Percentiles rank a stretch among this genome's conserved stretches.
These are phyloP conservation scores for Lactifluus echinatus DNA, from an alignment of 768 basidiomycete genomes.

Conservation along the genomic window DNA sequence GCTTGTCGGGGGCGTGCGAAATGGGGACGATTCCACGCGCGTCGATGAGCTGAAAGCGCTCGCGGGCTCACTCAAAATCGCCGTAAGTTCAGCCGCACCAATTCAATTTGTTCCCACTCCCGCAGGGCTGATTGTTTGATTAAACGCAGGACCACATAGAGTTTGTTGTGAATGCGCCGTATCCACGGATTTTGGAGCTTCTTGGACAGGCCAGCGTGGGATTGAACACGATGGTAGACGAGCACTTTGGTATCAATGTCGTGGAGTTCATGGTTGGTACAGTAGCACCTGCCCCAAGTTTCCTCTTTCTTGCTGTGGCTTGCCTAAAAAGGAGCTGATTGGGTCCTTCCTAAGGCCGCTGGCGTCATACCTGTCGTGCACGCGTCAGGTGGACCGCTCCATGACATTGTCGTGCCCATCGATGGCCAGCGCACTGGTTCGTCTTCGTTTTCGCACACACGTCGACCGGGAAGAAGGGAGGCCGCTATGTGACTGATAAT, in stretches of 20 bases:
- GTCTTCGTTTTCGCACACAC: background rate
- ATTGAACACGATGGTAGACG: slow-evolving; percentile 94
- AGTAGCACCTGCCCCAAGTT: slow-evolving; percentile 22
- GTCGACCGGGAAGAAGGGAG: too few relatives aligned
- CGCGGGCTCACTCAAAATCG: slow-evolving; percentile 53
- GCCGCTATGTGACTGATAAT: too few relatives aligned
- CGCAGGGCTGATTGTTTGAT: background rate
- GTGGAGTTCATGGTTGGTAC: slow-evolving; percentile 99
- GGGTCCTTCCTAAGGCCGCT: slow-evolving; percentile 54
- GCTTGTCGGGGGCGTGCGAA: slow-evolving; percentile 80
- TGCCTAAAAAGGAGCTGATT: background rate
- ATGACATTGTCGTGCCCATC: slow-evolving; percentile 84
- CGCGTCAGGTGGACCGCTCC: slow-evolving; percentile 84
- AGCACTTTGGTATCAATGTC: slow-evolving; percentile 97
- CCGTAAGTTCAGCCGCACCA: slow-evolving; percentile 35
- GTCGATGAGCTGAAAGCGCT: slow-evolving; percentile 52
- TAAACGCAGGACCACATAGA: slow-evolving; percentile 50
- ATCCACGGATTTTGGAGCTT: slow-evolving; percentile 57
- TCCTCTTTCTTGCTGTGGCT: background rate
- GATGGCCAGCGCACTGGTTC: slow-evolving; percentile 60
- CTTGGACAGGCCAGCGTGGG: slow-evolving; percentile 75
- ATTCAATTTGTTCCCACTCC: background rate
- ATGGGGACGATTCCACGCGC: slow-evolving; percentile 61
- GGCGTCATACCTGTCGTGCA: slow-evolving; percentile 89
- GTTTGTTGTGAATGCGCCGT: slow-evolving; percentile 81